Conservation (phyloP, 2,329 filamentous ascomycete species). For the Cercospora beticola region DNA sequence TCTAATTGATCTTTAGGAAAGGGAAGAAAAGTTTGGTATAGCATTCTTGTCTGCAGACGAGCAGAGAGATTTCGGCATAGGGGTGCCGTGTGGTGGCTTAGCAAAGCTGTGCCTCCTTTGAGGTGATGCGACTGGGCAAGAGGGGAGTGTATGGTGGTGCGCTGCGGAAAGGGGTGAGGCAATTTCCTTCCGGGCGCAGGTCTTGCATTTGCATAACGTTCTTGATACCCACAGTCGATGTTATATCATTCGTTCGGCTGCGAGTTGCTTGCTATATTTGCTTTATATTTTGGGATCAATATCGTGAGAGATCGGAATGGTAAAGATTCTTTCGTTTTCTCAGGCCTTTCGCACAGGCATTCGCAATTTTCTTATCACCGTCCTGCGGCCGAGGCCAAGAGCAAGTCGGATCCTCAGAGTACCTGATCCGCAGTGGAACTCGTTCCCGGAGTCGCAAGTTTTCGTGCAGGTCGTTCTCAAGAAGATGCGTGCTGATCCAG, state of each 20-base stretch:
- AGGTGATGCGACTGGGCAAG: not conserved
- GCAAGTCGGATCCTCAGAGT: not conserved
- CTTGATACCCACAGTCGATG: slow-evolving; percentile 15
- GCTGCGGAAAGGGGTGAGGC: not conserved
- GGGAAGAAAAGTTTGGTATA: not conserved
- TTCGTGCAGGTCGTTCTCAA: not conserved
- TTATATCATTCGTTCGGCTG: slow-evolving; percentile 8
- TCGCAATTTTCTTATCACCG: not conserved
- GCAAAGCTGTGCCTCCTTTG: not conserved
- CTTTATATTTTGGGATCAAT: not conserved
- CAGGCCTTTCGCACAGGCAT: not conserved
- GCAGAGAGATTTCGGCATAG: not conserved
- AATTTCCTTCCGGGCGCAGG: not conserved
- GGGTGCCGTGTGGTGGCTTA: not conserved
- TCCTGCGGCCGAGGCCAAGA: not conserved
- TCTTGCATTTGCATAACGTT: slow-evolving; percentile 12
- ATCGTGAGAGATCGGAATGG: not conserved
- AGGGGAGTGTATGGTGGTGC: not conserved
- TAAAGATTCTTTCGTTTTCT: not conserved
- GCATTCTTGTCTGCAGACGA: not conserved
- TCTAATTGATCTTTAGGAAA: slow-evolving; percentile 56
- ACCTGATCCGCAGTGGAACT: not conserved
- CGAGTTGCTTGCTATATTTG: slow-evolving; percentile 1
- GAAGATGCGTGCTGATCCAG: no score
- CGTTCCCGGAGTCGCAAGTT: not conserved